phyloP scores from a whole-genome alignment of 2,329 filamentous ascomycete species.

The Phaeosphaeria sp. region DNA sequence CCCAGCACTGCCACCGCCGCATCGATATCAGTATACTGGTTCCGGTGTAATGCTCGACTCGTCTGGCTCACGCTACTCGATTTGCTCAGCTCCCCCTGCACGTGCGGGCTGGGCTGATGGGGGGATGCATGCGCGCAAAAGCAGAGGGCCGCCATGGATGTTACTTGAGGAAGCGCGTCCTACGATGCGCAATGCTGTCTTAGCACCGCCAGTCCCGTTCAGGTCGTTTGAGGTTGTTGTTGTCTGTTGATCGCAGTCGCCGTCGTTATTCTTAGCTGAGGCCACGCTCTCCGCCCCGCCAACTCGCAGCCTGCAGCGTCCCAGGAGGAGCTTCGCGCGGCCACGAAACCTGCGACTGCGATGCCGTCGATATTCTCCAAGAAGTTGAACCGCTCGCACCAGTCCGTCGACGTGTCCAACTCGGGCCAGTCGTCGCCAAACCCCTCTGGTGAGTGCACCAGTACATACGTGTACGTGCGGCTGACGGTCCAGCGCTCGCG shows the following conservation, averaged over 20 bases:
- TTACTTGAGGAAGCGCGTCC: constrained; percentile 25
- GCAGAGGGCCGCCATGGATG: constrained; percentile 20
- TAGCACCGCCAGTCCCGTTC: constrained; percentile 21
- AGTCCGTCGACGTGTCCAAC: constrained; percentile 42
- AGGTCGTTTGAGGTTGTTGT: not conserved
- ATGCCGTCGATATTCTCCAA: constrained; percentile 48
- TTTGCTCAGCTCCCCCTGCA: constrained; percentile 32
- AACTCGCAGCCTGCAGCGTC: constrained; percentile 22
- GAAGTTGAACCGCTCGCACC: constrained; percentile 46
- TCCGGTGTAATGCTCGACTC: constrained; percentile 22
- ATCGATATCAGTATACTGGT: constrained; percentile 29
- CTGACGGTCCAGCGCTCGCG: constrained; percentile 43
- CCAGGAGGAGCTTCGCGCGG: constrained; percentile 19
- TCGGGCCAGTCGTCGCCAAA: constrained; percentile 43
- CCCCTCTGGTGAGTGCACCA: constrained; percentile 38
- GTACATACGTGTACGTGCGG: constrained; percentile 35
- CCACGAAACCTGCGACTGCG: constrained; percentile 24
- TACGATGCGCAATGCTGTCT: constrained; percentile 26
- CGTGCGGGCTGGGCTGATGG: constrained; percentile 38
- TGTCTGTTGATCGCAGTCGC: constrained; percentile 22
- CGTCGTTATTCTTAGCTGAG: constrained; percentile 46
- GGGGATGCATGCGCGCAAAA: constrained; percentile 12
- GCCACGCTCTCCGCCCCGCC: constrained; percentile 18
- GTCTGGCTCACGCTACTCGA: constrained; percentile 30
- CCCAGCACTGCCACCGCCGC: constrained; percentile 42